Evolutionary conservation across 768 basidiomycete genomes (phyloP).

Genomic region (Kwoniella shandongensis): DNA sequence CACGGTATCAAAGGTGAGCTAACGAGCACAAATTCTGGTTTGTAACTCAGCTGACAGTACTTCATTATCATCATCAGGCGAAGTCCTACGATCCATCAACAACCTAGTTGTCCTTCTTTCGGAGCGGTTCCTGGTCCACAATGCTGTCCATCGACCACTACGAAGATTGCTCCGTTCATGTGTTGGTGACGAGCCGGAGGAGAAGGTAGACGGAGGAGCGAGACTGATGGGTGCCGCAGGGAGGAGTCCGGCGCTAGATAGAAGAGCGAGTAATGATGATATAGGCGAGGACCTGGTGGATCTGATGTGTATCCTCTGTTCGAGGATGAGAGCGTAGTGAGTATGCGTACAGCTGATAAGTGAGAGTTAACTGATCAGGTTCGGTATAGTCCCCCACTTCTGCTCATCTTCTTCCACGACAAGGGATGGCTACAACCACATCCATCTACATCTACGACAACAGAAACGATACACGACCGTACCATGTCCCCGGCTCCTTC

Average conservation of each 20-base stretch:
- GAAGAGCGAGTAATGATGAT: conserved; percentile 19
- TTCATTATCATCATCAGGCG: conserved; percentile 56
- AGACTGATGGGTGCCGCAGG: conserved; percentile 78
- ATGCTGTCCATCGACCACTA: conserved; percentile 83
- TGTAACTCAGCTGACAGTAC: neutral
- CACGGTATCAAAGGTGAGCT: conserved; percentile 69
- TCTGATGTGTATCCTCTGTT: conserved; percentile 86
- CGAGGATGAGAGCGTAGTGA: conserved; percentile 71
- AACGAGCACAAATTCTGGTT: too few relatives aligned
- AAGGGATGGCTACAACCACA: conserved; percentile 63
- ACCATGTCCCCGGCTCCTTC: conserved; percentile 64
- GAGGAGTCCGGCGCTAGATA: conserved; percentile 4
- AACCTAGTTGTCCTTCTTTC: conserved; percentile 90
- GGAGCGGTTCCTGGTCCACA: conserved; percentile 89
- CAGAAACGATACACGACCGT: conserved; percentile 16
- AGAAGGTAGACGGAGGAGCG: conserved; percentile 73
- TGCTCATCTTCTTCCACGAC: conserved; percentile 97
- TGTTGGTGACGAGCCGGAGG: conserved; percentile 87
- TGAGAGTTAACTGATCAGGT: conserved; percentile 59
- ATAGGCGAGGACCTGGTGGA: conserved; percentile 69
- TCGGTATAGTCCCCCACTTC: conserved; percentile 56
- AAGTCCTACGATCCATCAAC: conserved; percentile 80
- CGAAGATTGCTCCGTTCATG: conserved; percentile 79
- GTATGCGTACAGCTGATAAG: neutral
- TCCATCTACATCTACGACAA: conserved; percentile 8